Evolutionary conservation across 1,284 basidiomycete genomes (phyloP).

Genomic region (Coriolopsis trogii): DNA sequence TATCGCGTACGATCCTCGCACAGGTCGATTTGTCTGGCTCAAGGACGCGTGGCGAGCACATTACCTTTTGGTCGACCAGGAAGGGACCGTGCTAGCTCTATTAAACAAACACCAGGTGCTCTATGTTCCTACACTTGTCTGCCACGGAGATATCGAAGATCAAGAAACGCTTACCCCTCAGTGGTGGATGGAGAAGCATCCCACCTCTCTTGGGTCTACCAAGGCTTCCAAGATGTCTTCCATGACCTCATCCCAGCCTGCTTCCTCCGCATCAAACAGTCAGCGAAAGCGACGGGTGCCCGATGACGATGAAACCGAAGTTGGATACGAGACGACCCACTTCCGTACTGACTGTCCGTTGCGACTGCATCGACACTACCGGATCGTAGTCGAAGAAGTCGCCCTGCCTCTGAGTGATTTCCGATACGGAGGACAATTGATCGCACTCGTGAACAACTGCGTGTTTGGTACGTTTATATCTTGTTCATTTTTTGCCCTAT

Average conservation of each 20-base stretch:
- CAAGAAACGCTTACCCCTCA: constrained; percentile 2
- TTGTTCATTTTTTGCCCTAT: neutral
- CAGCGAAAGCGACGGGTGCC: neutral
- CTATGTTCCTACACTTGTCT: neutral
- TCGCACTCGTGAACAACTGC: neutral
- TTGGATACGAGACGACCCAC: neutral
- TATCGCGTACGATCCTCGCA: neutral
- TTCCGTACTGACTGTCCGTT: neutral
- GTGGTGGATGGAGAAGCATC: constrained; percentile 1
- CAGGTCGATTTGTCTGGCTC: constrained; percentile 2
- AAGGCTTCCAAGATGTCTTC: no score
- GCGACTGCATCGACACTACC: constrained; percentile 6
- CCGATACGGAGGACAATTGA: neutral
- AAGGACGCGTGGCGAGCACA: constrained; percentile 8
- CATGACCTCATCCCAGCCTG: neutral
- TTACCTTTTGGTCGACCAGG: neutral
- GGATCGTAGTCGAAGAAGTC: constrained; percentile 24
- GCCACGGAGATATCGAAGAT: constrained; percentile 6
- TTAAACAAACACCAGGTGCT: neutral
- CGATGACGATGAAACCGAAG: neutral
- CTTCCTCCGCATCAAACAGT: neutral
- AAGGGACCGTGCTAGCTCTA: neutral
- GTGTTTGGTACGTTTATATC: neutral
- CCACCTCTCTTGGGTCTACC: no score
- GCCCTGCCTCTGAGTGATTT: constrained; percentile 15